Evolutionary conservation across 108 stramenopile species (phyloP), one percentile per base, ranked within the genome.

Genomic region (Nitzschia palea): DNA sequence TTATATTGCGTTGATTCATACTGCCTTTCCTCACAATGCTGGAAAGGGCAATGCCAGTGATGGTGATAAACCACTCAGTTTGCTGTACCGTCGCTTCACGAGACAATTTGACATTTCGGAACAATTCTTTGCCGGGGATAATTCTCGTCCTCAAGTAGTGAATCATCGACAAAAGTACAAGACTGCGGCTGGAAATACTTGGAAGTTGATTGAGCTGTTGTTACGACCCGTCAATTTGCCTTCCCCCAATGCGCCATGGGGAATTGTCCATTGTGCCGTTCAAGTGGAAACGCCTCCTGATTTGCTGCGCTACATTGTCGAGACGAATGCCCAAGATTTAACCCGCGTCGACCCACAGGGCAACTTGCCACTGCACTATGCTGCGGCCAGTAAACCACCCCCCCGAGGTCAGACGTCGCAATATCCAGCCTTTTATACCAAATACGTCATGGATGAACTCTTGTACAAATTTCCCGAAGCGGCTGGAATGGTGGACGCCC

Each of bases 71-170:
- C 87, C 88, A 12, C 51, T 94, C 26, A 74, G 85, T 33, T 70
- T 94, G 67, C 71, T 94, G 40, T 94, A 90, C 54, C 84, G 92
- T 34, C 79, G 89, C 23, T 94, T 90, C 62, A 86, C 86, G 0
- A 51, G 87, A 36, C 92, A 94, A 64, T 90, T 90, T 58, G 89
- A 94, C 78, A 80, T 84, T 62, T 84, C 86, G 30, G 92, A 94
- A 72, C 77, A 85, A 48, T 94, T 90, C 67, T 94, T 94, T 64
- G 70, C 84, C 18, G 92, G 92, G n/a, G 92, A 94, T 61, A 94
- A 94, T 67, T 82, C 80, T n/a, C 82, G 87, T 26, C 74, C 63
- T 0, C 86, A 90, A 70, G 92, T 94, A 8, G 80, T 94, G 9
- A 66, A 73, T 10, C 88, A 94, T 76, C 80, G 92, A 12, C 72